A percentile compares a stretch with the other conserved stretches of the same genome.
These are phyloP conservation scores for Chrysoporthe austroafricana DNA, from an alignment of 2,329 filamentous ascomycete genomes.

Conservation along the genomic window DNA sequence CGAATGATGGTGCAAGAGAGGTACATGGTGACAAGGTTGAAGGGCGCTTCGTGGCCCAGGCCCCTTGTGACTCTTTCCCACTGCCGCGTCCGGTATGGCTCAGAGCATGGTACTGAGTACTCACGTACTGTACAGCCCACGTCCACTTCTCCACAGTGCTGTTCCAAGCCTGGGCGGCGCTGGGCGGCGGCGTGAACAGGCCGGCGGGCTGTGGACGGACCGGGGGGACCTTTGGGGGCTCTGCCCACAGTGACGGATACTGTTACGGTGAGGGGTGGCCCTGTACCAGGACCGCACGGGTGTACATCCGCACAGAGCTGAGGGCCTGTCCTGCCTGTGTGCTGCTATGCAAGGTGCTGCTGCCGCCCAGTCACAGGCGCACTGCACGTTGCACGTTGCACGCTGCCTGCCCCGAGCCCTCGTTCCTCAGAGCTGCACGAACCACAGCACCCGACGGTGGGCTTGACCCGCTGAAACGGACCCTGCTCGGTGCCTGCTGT, in stretches of 20 bases:
- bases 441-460: background rate
- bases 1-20: background rate
- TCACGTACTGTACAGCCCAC: background rate
- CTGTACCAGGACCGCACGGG: too few relatives aligned
- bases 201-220: background rate
- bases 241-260: constrained; percentile 1
- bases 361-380: background rate
- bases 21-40: constrained; percentile 6
- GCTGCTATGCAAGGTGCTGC: background rate
- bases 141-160: background rate
- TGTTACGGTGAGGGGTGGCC: background rate
- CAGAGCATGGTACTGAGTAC: constrained; percentile 3
- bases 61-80: constrained; percentile 3
- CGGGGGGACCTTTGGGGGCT: background rate
- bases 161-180: background rate
- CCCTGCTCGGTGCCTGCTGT: background rate
- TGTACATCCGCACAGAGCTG: too few relatives aligned
- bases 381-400: background rate
- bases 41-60: constrained; percentile 7
- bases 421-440: too few relatives aligned
- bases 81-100: constrained; percentile 1
- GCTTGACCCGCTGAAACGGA: constrained; percentile 3
- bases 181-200: background rate
- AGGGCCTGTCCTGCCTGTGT: background rate
- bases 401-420: background rate